A percentile compares a stretch with the other conserved stretches of the same genome.
Evolutionary conservation across 2,329 filamentous ascomycete genomes (phyloP).

Genomic region (Aspergillus transmontanensis): DNA sequence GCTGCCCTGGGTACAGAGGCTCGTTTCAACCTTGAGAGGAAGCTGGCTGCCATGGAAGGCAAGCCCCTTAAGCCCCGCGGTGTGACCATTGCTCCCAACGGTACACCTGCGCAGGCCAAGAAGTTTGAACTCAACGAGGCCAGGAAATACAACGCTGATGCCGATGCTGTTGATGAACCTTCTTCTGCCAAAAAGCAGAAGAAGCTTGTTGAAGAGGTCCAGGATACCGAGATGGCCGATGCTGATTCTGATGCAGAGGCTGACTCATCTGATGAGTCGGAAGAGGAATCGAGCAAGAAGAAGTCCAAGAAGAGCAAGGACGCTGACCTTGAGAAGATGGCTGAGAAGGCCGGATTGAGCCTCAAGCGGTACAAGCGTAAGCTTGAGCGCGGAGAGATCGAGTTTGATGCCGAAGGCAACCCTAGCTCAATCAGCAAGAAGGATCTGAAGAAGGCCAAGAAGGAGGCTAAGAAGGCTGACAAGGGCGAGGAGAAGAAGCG

Average conservation of each 20-base stretch:
- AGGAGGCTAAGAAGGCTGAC: conserved; percentile 60
- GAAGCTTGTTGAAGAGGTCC: conserved; percentile 50
- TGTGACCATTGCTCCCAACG: conserved; percentile 73
- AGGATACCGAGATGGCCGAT: conserved; percentile 50
- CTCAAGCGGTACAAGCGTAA: conserved; percentile 78
- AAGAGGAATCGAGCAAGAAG: conserved; percentile 34
- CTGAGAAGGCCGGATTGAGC: conserved; percentile 68
- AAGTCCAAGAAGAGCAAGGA: conserved; percentile 51
- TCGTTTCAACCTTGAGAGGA: conserved; percentile 52
- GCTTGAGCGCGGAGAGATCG: conserved; percentile 74
- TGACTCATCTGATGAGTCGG: conserved; percentile 29
- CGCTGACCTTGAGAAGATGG: conserved; percentile 58
- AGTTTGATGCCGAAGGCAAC: conserved; percentile 65
- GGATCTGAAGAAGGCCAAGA: conserved; percentile 72
- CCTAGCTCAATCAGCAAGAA: conserved; percentile 73
- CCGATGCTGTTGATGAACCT: conserved; percentile 75
- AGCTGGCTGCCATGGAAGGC: conserved; percentile 70
- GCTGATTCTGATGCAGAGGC: conserved; percentile 39
- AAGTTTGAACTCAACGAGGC: conserved; percentile 87
- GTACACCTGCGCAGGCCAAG: conserved; percentile 63
- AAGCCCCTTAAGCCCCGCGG: conserved; percentile 82
- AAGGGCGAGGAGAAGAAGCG: conserved; percentile 68
- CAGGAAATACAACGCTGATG: conserved; percentile 91
- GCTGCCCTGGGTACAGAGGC: conserved; percentile 71
- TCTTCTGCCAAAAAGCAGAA: conserved; percentile 48